Percentiles rank a stretch among this genome's conserved stretches.
phyloP scores from a whole-genome alignment of 2,329 filamentous ascomycete genomes.

The Hymenoscyphus salicellus region DNA sequence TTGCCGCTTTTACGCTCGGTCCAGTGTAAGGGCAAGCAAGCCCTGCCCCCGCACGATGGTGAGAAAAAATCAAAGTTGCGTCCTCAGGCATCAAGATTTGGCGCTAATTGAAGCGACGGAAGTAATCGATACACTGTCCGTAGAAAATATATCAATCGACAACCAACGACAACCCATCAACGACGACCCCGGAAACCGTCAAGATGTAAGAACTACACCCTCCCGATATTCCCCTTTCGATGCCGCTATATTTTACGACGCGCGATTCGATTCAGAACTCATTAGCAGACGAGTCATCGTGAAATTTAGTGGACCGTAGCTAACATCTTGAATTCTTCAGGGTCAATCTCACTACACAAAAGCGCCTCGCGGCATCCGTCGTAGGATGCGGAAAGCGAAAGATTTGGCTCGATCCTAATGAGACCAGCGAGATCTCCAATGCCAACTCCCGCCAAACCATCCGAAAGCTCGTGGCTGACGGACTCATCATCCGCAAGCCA shows the following conservation, averaged over 20 bases:
- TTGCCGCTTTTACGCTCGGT: neutral
- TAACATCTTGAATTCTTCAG: constrained; percentile 50
- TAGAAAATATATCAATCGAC: constrained; percentile 7
- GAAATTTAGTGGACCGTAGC: constrained; percentile 16
- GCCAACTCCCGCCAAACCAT: constrained; percentile 99
- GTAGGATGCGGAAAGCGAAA: constrained; percentile 99
- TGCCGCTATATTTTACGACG: neutral
- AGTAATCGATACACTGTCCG: constrained; percentile 8
- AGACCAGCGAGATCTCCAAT: constrained; percentile 98
- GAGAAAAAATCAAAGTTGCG: neutral
- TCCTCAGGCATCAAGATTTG: neutral
- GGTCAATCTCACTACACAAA: constrained; percentile 99
- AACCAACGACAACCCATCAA: constrained; percentile 32
- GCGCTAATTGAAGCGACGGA: neutral
- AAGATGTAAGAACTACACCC: constrained; percentile 33
- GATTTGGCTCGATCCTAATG: constrained; percentile 99
- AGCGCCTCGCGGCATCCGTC: constrained; percentile 98
- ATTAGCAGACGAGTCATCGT: constrained; percentile 23
- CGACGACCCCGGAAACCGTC: constrained; percentile 33
- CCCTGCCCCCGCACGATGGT: neutral
- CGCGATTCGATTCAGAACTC: neutral
- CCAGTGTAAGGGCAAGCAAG: neutral
- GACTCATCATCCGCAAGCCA: constrained; percentile 99
- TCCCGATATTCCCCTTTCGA: neutral
- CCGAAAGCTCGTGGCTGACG: constrained; percentile 99